Evolutionary conservation across 2,329 filamentous ascomycete species (phyloP).

Genomic region (Juglanconis sp.): DNA sequence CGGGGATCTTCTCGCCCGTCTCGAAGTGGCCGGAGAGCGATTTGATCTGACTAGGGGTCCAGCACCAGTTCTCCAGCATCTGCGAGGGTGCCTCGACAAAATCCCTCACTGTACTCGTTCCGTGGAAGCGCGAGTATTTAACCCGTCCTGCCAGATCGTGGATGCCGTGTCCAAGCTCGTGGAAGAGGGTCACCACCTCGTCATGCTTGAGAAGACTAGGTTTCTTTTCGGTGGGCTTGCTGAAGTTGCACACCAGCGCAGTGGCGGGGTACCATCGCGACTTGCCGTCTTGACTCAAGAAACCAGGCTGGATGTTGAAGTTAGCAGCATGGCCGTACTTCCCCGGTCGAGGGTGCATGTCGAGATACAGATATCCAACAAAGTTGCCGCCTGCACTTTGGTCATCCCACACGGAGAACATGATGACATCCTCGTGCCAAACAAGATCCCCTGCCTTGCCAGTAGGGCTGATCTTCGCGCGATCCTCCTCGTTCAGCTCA

Average conservation of each 20-base stretch:
- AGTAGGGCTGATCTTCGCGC: slow-evolving; percentile 61
- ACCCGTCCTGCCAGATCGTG: slow-evolving; percentile 65
- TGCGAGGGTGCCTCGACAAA: slow-evolving; percentile 71
- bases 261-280: slow-evolving; percentile 71
- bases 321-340: slow-evolving; percentile 86
- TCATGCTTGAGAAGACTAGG: slow-evolving; percentile 79
- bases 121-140: slow-evolving; percentile 64
- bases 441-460: slow-evolving; percentile 68
- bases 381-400: slow-evolving; percentile 67
- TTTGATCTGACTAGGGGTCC: slow-evolving; percentile 63
- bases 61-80: slow-evolving; percentile 77
- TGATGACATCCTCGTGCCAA: slow-evolving; percentile 80
- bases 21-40: slow-evolving; percentile 72
- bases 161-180: slow-evolving; percentile 70
- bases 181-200: slow-evolving; percentile 79
- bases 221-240: slow-evolving; percentile 72
- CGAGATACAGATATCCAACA: slow-evolving; percentile 79
- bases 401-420: slow-evolving; percentile 82
- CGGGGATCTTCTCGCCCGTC: slow-evolving; percentile 66
- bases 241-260: slow-evolving; percentile 81
- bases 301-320: slow-evolving; percentile 76
- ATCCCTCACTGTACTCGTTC: slow-evolving; percentile 63
- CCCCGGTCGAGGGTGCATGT: slow-evolving; percentile 74
- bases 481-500: slow-evolving; percentile 65
- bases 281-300: slow-evolving; percentile 60